phyloP scores from a whole-genome alignment of 2,329 filamentous ascomycete genomes.

The Fusarium mexicanum region DNA sequence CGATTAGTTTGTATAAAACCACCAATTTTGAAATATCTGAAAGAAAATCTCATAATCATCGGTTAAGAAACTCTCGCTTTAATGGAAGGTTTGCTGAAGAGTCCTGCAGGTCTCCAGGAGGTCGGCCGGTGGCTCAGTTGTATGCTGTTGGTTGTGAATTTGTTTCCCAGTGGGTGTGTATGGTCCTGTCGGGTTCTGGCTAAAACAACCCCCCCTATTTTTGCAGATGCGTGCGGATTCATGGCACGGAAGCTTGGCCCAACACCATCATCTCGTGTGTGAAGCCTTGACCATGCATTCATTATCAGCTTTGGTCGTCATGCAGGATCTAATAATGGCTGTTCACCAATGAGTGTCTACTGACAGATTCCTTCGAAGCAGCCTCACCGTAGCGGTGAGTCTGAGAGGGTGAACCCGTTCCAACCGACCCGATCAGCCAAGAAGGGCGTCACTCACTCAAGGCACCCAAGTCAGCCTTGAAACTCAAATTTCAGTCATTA shows the following conservation, averaged over 20 bases:
- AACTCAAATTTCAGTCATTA: neutral
- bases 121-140: neutral
- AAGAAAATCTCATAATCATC: neutral
- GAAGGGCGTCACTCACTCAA: neutral
- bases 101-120: neutral
- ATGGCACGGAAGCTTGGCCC: neutral
- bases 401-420: neutral
- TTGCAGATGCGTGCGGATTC: neutral
- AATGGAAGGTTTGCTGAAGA: neutral
- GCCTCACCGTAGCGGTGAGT: conserved; percentile 7
- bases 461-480: neutral
- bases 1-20: neutral
- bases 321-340: neutral
- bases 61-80: neutral
- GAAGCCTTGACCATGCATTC: neutral
- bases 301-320: neutral
- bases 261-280: neutral
- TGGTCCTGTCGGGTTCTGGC: neutral
- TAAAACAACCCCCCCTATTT: conserved; percentile 17
- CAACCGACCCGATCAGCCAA: neutral
- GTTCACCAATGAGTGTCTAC: neutral
- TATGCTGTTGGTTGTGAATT: neutral
- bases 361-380: neutral
- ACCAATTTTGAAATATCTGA: neutral
- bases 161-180: neutral